Evolutionary conservation across 192 early-diverging fungal species (phyloP).

Genomic region (Martensiomyces pterosporus): DNA sequence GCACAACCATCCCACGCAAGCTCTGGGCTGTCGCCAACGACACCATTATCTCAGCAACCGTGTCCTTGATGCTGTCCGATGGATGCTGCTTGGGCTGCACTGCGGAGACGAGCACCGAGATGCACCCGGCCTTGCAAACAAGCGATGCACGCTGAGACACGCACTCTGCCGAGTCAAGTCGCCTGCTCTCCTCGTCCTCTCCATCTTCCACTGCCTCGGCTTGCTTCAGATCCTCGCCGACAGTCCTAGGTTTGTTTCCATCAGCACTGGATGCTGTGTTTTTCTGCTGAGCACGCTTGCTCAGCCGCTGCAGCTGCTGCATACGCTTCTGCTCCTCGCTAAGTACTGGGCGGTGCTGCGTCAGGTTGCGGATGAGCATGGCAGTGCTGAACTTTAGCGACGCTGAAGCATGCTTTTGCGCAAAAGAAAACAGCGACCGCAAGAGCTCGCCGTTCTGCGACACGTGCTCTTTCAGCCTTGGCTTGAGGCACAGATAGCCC

Average conservation of each 20-base stretch:
- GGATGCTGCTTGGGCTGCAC: constrained; percentile 44
- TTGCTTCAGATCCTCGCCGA: constrained; percentile 6
- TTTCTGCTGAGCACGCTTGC: constrained; percentile 44
- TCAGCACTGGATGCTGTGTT: constrained; percentile 16
- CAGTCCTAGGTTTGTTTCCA: constrained; percentile 9
- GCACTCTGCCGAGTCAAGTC: constrained; percentile 8
- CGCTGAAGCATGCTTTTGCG: constrained; percentile 42
- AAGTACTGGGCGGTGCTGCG: constrained; percentile 60
- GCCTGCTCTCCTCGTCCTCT: constrained; percentile 7
- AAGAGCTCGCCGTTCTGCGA: constrained; percentile 57
- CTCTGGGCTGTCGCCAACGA: constrained; percentile 67
- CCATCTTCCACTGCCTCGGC: constrained; percentile 1
- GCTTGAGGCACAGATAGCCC: constrained; percentile 72
- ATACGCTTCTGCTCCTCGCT: constrained; percentile 79
- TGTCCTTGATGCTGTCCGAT: constrained; percentile 59
- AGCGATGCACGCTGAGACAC: constrained; percentile 50
- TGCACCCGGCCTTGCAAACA: constrained; percentile 56
- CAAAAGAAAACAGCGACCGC: constrained; percentile 52
- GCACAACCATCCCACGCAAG: constrained; percentile 71
- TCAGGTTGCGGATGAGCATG: constrained; percentile 75
- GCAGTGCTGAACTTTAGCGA: constrained; percentile 68
- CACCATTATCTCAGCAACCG: constrained; percentile 62
- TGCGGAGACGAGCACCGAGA: constrained; percentile 21
- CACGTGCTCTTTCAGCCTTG: constrained; percentile 66
- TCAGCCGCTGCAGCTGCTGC: constrained; percentile 67